phyloP scores from a whole-genome alignment of 2,329 filamentous ascomycete species.

The Byssochlamys sp. region DNA sequence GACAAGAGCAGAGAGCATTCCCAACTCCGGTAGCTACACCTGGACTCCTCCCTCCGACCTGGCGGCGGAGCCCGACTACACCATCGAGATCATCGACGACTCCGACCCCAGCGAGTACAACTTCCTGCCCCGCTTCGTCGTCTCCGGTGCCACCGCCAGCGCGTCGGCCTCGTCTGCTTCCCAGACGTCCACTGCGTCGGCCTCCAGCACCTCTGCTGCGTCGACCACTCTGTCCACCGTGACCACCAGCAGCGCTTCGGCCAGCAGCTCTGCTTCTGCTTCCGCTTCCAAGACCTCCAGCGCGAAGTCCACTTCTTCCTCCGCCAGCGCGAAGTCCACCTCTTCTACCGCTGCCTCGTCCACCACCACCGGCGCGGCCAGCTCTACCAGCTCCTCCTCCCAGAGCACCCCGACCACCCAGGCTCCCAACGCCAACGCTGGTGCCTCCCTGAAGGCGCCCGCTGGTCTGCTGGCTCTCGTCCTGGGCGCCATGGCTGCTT shows the following conservation, averaged over 20 bases:
- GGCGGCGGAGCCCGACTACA: constrained; percentile 40
- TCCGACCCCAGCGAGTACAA: constrained; percentile 36
- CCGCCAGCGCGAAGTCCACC: constrained; percentile 16
- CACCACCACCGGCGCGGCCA: constrained; percentile 13
- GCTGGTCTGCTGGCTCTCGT: constrained; percentile 27
- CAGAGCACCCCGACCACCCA: constrained; percentile 8
- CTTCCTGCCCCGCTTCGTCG: constrained; percentile 44
- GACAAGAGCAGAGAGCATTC: constrained; percentile 31
- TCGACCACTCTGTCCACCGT: constrained; percentile 12
- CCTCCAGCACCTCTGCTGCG: constrained; percentile 18
- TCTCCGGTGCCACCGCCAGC: constrained; percentile 38
- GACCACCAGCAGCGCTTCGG: constrained; percentile 10
- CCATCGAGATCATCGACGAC: constrained; percentile 45
- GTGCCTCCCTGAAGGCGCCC: constrained; percentile 23
- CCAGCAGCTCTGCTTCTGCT: constrained; percentile 5
- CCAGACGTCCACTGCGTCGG: constrained; percentile 5
- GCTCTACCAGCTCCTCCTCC: constrained; percentile 13
- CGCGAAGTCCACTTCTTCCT: constrained; percentile 11
- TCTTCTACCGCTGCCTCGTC: constrained; percentile 14
- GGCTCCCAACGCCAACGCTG: constrained; percentile 23
- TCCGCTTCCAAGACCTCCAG: constrained; percentile 9
- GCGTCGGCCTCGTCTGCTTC: constrained; percentile 17
- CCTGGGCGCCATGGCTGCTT: constrained; percentile 23
- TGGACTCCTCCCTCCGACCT: constrained; percentile 37
- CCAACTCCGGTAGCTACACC: constrained; percentile 42